phyloP scores from a whole-genome alignment of 2,329 filamentous ascomycete genomes.

The Beauveria bassiana region DNA sequence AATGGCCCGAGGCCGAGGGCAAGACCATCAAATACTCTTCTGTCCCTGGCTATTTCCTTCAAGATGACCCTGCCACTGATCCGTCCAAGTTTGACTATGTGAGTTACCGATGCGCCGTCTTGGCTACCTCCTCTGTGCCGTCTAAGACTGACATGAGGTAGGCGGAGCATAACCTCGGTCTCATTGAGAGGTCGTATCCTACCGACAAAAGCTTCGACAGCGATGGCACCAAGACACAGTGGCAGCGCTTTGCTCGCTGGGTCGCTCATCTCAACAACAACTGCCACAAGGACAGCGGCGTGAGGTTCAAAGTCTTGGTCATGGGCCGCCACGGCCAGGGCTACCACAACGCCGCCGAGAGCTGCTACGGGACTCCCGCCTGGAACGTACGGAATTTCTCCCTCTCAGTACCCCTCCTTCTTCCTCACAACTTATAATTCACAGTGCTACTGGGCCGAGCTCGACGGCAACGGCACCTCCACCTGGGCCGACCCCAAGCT shows the following conservation, averaged over 20 bases:
- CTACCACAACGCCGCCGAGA: conserved; percentile 54
- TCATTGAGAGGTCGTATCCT: conserved; percentile 55
- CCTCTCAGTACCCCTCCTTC: too few species aligned
- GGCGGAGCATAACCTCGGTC: conserved; percentile 55
- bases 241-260: conserved; percentile 56
- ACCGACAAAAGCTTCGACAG: conserved; percentile 39
- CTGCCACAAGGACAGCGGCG: conserved; percentile 30
- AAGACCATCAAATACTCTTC: conserved; percentile 51
- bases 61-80: conserved; percentile 51
- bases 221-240: conserved; percentile 44
- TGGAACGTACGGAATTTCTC: conserved; percentile 50
- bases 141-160: conserved; percentile 20
- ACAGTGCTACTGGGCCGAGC: conserved; percentile 57
- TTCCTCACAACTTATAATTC: background rate
- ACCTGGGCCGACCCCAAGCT: conserved; percentile 58
- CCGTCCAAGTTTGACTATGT: conserved; percentile 57
- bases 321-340: conserved; percentile 66
- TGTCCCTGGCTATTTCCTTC: conserved; percentile 54
- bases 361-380: conserved; percentile 57
- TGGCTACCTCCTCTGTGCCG: background rate
- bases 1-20: conserved; percentile 24
- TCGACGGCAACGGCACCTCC: conserved; percentile 55
- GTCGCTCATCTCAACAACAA: conserved; percentile 45
- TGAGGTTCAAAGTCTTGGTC: conserved; percentile 59
- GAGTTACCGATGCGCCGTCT: conserved; percentile 18